Evolutionary conservation across 306 rosid genomes (phyloP), one percentile per base, ranked within the genome.

Genomic region (Inga leiocalycina): DNA sequence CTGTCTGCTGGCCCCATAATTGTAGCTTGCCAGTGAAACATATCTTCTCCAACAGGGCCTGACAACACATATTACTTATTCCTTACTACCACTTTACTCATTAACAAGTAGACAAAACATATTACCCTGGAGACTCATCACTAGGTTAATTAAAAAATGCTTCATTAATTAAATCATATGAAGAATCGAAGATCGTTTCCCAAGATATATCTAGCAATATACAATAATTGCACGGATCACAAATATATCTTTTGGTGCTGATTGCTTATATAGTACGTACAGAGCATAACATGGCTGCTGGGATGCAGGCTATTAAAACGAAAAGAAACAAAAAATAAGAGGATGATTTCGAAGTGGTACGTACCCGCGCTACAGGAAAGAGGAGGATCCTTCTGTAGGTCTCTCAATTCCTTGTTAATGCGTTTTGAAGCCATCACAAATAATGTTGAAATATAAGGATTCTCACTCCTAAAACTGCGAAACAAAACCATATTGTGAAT

Each of bases 351-450:
- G 54, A 67, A 17, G 71, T 67, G 43, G 8, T 5, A 39, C 43
- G 66, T 62, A 91, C 94, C 92, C 56, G 94, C 94, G 46, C 91
- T 89, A 80, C 92, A 89, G 20, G 88, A 89, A 61, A 75, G 85
- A 70, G 92, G 92, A 78, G 94, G 92, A 27, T 91, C 94, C 81
- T 80, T 91, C 87, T 91, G 89, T 54, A 91, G 84, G 56, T 91
- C 92, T 81, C 84, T 91, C 83, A 91, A 82, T 77, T 91, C 94
- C 87, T 91, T 91, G 49, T 65, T 79, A 72, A 90, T 90, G 66
- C 93, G 88, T 71, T 88, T 90, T 6, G 91, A 77, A 27, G 93
- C 93, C 91, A 86, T 83, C 8, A 10, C 34, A n/a, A 8, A 24
- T 8, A 61, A 61, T 11, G 67, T 61, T 10, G 16, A 43, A 30